Percentiles rank a stretch among this genome's conserved stretches.
Evolutionary conservation across 2,329 filamentous ascomycete species (phyloP).

Genomic region (Talaromyces atroroseus): DNA sequence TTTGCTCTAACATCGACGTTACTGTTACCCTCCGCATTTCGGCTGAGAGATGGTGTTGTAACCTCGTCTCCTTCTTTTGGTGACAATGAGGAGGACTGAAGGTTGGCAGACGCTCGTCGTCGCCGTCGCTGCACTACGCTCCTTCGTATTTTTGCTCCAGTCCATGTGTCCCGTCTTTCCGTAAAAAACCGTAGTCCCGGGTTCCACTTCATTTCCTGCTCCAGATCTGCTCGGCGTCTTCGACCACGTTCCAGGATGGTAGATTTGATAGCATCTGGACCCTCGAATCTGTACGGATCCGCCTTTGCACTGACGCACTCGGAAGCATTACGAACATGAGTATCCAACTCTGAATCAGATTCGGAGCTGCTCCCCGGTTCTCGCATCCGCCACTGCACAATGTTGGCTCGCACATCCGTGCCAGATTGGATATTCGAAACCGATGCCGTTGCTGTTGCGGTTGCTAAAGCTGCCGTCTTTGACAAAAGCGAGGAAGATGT

Average conservation of each 20-base stretch:
- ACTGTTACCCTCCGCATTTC: neutral
- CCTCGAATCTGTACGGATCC: conserved; percentile 34
- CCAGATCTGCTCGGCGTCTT: conserved; percentile 52
- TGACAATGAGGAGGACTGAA: neutral
- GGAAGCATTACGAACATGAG: conserved; percentile 17
- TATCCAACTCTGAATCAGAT: conserved; percentile 31
- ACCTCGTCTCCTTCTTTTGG: neutral
- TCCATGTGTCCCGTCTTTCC: conserved; percentile 76
- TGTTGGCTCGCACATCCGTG: conserved; percentile 15
- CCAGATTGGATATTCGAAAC: neutral
- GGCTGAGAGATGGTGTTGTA: neutral
- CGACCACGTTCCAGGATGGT: conserved; percentile 48
- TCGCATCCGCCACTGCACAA: conserved; percentile 32
- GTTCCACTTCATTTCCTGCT: conserved; percentile 71
- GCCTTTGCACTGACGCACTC: conserved; percentile 8
- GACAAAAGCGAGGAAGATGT: conserved; percentile 1
- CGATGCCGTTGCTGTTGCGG: neutral
- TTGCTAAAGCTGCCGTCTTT: neutral
- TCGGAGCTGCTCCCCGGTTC: conserved; percentile 32
- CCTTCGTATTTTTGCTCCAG: conserved; percentile 53
- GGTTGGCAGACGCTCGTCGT: neutral
- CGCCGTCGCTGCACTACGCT: neutral
- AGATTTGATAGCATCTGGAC: conserved; percentile 34
- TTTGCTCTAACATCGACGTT: neutral
- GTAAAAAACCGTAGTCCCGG: conserved; percentile 74